Conservation (phyloP, 2,329 filamentous ascomycete species). For the Cryphonectria carpinicola region DNA sequence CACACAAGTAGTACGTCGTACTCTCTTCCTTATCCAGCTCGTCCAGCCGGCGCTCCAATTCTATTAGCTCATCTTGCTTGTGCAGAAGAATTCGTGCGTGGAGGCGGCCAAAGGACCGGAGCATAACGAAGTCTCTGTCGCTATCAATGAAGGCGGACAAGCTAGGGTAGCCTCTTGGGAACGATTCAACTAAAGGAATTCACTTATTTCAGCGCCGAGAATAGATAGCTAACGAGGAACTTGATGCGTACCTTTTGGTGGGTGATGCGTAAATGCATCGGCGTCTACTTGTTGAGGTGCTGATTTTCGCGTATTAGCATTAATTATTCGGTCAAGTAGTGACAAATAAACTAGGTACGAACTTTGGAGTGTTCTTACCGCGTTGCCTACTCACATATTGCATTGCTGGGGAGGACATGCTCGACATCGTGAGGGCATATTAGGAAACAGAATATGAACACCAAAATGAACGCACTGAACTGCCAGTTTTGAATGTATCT, state of each 20-base stretch:
- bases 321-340: not conserved
- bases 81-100: not conserved
- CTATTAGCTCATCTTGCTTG: not conserved
- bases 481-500: not conserved
- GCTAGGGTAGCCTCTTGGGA: not conserved
- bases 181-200: not conserved
- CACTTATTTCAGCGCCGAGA: not conserved
- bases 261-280: not conserved
- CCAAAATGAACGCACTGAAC: not conserved
- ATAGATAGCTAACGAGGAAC: not conserved
- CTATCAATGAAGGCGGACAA: not conserved
- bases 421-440: not conserved
- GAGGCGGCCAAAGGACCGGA: not conserved
- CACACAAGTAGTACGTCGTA: slow-evolving; percentile 1
- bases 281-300: not conserved
- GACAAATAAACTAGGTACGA: not conserved
- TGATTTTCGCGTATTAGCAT: not conserved
- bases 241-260: not conserved
- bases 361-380: not conserved
- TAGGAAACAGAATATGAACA: not conserved
- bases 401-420: not conserved
- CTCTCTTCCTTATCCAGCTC: not conserved
- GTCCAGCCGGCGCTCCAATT: not conserved
- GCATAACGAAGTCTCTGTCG: not conserved
- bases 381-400: slow-evolving; percentile 1